Percentiles rank a stretch among this genome's conserved stretches.
phyloP scores from a whole-genome alignment of 805 yeast species.

The Cyberlindnera misumaiensis region DNA sequence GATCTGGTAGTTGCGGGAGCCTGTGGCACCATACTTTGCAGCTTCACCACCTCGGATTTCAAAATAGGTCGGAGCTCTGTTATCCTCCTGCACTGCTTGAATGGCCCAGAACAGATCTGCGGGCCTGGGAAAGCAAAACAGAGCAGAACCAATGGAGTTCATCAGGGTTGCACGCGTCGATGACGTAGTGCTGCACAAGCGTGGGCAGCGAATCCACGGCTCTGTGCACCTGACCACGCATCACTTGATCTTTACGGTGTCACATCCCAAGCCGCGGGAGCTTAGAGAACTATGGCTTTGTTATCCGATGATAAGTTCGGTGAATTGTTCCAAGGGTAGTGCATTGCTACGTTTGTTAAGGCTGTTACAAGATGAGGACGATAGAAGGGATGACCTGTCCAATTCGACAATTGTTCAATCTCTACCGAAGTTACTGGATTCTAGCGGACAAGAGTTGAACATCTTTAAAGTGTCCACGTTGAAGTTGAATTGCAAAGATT shows the following conservation, averaged over 20 bases:
- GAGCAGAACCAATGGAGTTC: constrained; percentile 21
- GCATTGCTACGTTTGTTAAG: constrained; percentile 25
- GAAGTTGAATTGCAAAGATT: constrained; percentile 77
- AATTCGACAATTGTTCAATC: constrained; percentile 8
- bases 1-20: too few relatives aligned
- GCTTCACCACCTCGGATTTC: too few relatives aligned
- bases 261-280: constrained; percentile 13
- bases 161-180: constrained; percentile 31
- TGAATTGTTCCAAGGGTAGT: constrained; percentile 42
- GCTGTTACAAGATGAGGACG: constrained; percentile 2
- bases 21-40: too few relatives aligned
- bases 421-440: constrained; percentile 12
- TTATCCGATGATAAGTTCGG: constrained; percentile 69
- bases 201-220: constrained; percentile 52
- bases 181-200: constrained; percentile 47
- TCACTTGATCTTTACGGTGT: constrained; percentile 57
- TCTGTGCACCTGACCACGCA: constrained; percentile 67
- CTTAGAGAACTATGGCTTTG: constrained; percentile 81
- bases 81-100: too few relatives aligned
- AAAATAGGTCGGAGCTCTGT: too few relatives aligned
- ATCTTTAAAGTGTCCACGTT: constrained; percentile 41
- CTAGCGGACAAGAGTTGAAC: constrained; percentile 17
- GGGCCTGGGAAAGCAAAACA: too few relatives aligned
- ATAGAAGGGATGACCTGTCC: constrained; percentile 7
- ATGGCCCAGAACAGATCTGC: too few relatives aligned